phyloP scores from a whole-genome alignment of 176 grass and related monocot species.

The Triticum timopheevii region DNA sequence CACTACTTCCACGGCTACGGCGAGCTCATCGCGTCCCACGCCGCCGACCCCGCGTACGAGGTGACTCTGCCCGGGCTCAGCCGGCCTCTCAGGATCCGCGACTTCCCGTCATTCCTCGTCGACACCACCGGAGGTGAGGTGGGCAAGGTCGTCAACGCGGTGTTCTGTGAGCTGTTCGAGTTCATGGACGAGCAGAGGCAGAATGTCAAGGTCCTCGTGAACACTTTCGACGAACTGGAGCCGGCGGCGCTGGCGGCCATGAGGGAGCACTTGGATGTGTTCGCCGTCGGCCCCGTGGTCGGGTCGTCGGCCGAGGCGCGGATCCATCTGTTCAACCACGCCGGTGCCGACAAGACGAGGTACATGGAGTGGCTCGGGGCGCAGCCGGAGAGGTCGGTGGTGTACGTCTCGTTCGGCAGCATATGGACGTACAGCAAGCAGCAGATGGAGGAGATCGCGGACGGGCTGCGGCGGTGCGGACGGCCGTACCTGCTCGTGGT shows the following conservation, averaged over 20 bases:
- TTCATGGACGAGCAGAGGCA: neutral
- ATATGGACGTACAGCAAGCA: slow-evolving; percentile 16
- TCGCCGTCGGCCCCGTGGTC: slow-evolving; percentile 15
- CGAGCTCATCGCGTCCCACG: slow-evolving; percentile 10
- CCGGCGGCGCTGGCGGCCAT: neutral
- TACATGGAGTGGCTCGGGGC: slow-evolving; percentile 59
- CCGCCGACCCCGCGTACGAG: neutral
- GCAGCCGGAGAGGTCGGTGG: slow-evolving; percentile 39
- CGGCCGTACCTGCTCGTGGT: slow-evolving; percentile 51
- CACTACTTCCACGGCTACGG: slow-evolving; percentile 51
- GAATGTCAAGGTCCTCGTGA: slow-evolving; percentile 24
- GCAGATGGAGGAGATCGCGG: slow-evolving; percentile 48
- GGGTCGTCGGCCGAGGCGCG: neutral
- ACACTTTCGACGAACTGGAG: slow-evolving; percentile 38
- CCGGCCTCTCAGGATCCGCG: slow-evolving; percentile 12
- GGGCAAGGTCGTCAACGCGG: neutral
- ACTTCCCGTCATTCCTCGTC: slow-evolving; percentile 40
- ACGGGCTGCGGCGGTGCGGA: slow-evolving; percentile 11
- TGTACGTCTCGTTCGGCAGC: slow-evolving; percentile 73
- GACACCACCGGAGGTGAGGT: neutral
- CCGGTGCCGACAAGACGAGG: neutral
- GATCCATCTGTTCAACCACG: neutral
- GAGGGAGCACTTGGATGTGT: neutral
- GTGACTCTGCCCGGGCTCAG: slow-evolving; percentile 22
- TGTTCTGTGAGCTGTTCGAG: neutral